Base-by-base conservation (phyloP, 2,329 filamentous ascomycete genomes). In the Epichloe brachyelytri region DNA sequence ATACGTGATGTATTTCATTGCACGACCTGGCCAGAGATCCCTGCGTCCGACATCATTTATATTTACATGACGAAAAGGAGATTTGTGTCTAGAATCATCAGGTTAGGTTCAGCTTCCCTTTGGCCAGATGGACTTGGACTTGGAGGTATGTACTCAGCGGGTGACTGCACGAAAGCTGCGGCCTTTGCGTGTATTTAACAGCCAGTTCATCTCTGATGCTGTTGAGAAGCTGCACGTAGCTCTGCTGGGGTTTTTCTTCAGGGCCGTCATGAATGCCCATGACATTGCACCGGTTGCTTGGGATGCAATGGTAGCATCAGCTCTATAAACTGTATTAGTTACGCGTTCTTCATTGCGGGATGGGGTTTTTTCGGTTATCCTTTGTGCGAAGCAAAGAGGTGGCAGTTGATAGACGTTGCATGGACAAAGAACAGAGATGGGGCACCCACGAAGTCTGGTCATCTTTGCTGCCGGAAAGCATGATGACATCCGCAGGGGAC, bases 221-320 rank as follows among this genome's bases (percentile, higher is more conserved):
- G 75, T 96, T 97, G 60, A 98, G 78, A 55, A 98, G 74, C 72
- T 96, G 86, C 48, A 98, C 90, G 63, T 98, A 98, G 72, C 89
- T 96, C 74, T 98, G 93, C 64, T 96, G 89, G 0, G 90, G 66
- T 97, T 95, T 78, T 95, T 95, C 73, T 88, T 91, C 58, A 98
- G 78, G 43, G 90, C 85, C 5, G 77, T 85, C 65, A 98, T 90
- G 66, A 98, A 98, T 10, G 93, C 93, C 83, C 87, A 97, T 1
- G 89, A 95, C 93, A 98, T 97, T 63, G 93, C 93, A 49, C 93
- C 93, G 0, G 93, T 97, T 30, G 93, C 91, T 69, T 96, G 80
- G 48, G 89, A 85, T 37, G 78, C 82, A 60, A 97, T 96, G 19
- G 82, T 86, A n/a, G 91, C 90, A 66, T 98, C 93, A 68, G 88